Evolutionary conservation across 169 alveolate genomes (phyloP).

Genomic region (Plasmodium relictum): DNA sequence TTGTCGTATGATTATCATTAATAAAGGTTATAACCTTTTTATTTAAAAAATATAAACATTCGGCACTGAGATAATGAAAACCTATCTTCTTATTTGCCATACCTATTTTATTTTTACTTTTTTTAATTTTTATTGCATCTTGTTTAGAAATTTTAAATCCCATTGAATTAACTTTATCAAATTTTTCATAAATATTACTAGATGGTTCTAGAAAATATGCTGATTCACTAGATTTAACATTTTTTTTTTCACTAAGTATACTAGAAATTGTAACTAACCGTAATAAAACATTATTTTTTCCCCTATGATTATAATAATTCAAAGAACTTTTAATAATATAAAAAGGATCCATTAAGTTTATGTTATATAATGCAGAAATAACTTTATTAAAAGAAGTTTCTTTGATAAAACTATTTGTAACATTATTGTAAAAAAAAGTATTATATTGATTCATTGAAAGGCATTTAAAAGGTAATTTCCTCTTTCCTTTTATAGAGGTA

Average conservation of each 20-base stretch:
- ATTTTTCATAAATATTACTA: slow-evolving; percentile 14
- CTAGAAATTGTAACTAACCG: slow-evolving; percentile 37
- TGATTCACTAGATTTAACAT: background rate
- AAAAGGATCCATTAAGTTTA: slow-evolving; percentile 40
- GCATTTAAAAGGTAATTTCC: slow-evolving; percentile 10
- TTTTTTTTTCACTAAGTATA: slow-evolving; percentile 14
- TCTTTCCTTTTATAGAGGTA: background rate
- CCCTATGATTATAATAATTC: slow-evolving; percentile 54
- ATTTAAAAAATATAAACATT: slow-evolving; percentile 48
- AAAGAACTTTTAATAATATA: slow-evolving; percentile 41
- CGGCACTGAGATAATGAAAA: slow-evolving; percentile 30
- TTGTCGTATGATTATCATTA: slow-evolving; percentile 33
- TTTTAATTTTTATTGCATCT: background rate
- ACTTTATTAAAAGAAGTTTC: slow-evolving; percentile 60
- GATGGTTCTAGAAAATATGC: slow-evolving; percentile 16
- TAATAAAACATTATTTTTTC: background rate
- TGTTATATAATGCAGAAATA: slow-evolving; percentile 31
- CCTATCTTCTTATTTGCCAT: slow-evolving; percentile 3
- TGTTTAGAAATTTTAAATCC: slow-evolving; percentile 16
- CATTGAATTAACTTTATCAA: background rate
- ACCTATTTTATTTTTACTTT: slow-evolving; percentile 19
- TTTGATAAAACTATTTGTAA: slow-evolving; percentile 30
- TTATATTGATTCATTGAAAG: slow-evolving; percentile 28
- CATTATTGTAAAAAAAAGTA: slow-evolving; percentile 60
- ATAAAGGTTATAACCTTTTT: slow-evolving; percentile 26